These are phyloP conservation scores for Yamadazyma membranifaciens DNA, from an alignment of 1,139 yeast species.

Conservation along the genomic window DNA sequence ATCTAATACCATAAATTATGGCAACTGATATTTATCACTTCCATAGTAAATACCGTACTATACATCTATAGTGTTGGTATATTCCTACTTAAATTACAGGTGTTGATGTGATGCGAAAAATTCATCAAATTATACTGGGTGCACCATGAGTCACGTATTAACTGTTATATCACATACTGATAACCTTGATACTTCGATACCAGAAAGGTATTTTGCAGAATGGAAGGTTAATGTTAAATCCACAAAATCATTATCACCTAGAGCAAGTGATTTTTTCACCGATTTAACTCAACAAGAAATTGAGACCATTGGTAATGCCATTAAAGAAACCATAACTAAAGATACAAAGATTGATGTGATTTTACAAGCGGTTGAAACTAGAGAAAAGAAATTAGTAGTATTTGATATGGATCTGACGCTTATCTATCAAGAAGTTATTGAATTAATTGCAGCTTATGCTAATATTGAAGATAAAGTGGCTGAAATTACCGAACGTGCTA, in stretches of 20 bases:
- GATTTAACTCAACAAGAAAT: conserved; percentile 7
- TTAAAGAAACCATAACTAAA: conserved; percentile 15
- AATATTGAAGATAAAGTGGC: conserved; percentile 33
- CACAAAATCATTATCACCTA: conserved; percentile 14
- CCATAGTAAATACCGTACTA: too few species aligned
- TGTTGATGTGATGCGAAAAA: conserved; percentile 1
- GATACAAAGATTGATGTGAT: conserved; percentile 29
- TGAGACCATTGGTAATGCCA: conserved; percentile 7
- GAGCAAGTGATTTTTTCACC: conserved; percentile 20
- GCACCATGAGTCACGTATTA: conserved; percentile 16
- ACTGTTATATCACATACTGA: conserved; percentile 20
- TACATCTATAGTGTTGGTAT: too few species aligned
- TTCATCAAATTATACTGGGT: background rate
- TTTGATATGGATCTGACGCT: conserved; percentile 98
- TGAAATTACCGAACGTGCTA: conserved; percentile 85
- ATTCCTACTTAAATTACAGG: too few species aligned
- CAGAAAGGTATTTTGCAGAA: background rate
- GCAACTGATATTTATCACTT: too few species aligned
- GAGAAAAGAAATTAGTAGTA: conserved; percentile 68
- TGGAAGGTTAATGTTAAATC: conserved; percentile 4
- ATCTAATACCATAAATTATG: too few species aligned
- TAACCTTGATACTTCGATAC: conserved; percentile 1
- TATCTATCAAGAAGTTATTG: conserved; percentile 95
- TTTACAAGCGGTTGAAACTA: conserved; percentile 25
- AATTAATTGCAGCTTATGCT: conserved; percentile 72